Evolutionary conservation across 169 alveolate species (phyloP).

Genomic region (Babesia bovis): DNA sequence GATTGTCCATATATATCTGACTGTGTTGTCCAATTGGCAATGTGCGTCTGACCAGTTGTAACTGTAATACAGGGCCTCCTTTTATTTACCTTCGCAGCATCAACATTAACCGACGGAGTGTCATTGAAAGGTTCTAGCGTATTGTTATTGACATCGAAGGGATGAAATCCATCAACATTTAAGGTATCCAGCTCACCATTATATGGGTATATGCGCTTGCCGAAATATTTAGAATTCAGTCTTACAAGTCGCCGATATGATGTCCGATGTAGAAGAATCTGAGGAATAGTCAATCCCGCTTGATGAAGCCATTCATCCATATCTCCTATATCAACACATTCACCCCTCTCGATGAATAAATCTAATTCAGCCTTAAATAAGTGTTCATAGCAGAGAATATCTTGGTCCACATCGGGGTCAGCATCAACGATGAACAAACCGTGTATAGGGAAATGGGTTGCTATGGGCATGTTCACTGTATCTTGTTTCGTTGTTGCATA

Average conservation of each 20-base stretch:
- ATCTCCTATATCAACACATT: constrained; percentile 28
- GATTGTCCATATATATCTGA: neutral
- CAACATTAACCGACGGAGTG: neutral
- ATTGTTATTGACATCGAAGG: neutral
- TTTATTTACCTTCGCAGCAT: constrained; percentile 3
- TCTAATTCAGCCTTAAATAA: constrained; percentile 43
- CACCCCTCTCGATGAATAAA: constrained; percentile 17
- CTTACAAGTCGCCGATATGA: constrained; percentile 11
- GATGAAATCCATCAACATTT: constrained; percentile 2
- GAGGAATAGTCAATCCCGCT: constrained; percentile 22
- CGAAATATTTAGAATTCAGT: constrained; percentile 26
- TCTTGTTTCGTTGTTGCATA: neutral
- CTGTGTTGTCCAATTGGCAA: neutral
- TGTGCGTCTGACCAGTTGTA: neutral
- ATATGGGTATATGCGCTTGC: constrained; percentile 24
- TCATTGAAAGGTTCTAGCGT: neutral
- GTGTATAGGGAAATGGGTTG: neutral
- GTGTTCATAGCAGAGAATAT: constrained; percentile 23
- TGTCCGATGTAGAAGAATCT: neutral
- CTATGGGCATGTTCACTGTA: neutral
- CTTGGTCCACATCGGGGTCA: constrained; percentile 4
- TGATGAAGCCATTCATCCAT: constrained; percentile 45
- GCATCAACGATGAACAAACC: constrained; percentile 22
- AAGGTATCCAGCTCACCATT: constrained; percentile 10
- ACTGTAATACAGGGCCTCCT: neutral